Evolutionary conservation across 257 asterid genomes (phyloP), one percentile per base, ranked within the genome.

Genomic region (Solanum verrucosum): DNA sequence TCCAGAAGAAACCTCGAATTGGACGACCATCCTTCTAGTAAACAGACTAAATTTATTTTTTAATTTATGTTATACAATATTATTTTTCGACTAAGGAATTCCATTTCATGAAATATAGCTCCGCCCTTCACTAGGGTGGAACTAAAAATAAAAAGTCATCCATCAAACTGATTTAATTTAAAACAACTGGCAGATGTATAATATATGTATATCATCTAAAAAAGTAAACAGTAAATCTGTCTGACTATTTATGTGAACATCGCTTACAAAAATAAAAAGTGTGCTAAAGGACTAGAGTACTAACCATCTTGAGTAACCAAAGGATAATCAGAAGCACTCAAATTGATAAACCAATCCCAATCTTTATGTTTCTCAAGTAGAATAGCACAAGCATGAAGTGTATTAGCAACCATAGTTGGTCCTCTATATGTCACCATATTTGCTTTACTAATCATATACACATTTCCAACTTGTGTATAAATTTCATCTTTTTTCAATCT

Each of bases 271-370:
- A 56, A 18, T 18, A 18, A 56, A 56, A 63, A 9, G 29, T n/a
- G 38, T 38, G 60, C 4, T 42, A 25, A 42, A 44, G 35, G 38
- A 44, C 1, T n/a, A 83, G 40, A 27, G 20, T 21, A 87, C 92
- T 91, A 37, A 96, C 99, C 99, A 88, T 97, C 99, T 91, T 97
- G 99, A 89, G 98, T 97, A 89, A 97, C 98, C 92, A 97, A 89
- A 15, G 99, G 99, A 91, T 97, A 97, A 92, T 97, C 99, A 31
- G 99, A 97, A 85, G 99, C 99, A 84, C 99, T 97, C 23, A 97
- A 96, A 89, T 97, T 97, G 71, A 97, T 97, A 91, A 96, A 97
- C 99, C 99, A 97, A 90, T 95, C 98, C 99, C 99, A 97, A 84
- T 97, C 98, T 84, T 93, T 92, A 82, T 72, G 87, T 84, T 74